Evolutionary conservation across 345 rosid species (phyloP).

Genomic region (Salix suchowensis): DNA sequence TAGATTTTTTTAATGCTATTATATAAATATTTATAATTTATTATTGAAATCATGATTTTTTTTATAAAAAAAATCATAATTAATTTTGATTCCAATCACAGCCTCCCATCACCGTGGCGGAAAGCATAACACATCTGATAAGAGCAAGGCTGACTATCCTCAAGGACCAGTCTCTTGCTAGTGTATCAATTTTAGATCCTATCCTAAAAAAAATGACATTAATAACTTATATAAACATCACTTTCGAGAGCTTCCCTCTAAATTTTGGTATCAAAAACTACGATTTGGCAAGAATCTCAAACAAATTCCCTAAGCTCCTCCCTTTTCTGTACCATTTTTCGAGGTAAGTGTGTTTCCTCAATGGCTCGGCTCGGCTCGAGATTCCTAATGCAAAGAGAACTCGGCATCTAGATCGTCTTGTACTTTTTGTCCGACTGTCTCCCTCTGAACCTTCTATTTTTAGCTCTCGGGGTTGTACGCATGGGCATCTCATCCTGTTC

Average conservation of each 20-base stretch:
- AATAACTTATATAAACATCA: constrained; percentile 4
- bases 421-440: constrained; percentile 33
- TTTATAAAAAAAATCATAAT: too few species aligned
- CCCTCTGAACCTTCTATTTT: constrained; percentile 13
- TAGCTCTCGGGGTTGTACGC: constrained; percentile 2
- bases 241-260: background rate
- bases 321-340: background rate
- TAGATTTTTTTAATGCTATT: too few species aligned
- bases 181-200: too few species aligned
- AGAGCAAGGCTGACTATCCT: too few species aligned
- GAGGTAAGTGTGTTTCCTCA: background rate
- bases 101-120: too few species aligned
- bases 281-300: background rate
- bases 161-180: too few species aligned
- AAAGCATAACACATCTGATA: too few species aligned
- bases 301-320: background rate
- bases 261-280: background rate
- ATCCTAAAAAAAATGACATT: background rate
- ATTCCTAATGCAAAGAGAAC: background rate
- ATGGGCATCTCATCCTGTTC: constrained; percentile 21
- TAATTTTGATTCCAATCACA: too few species aligned
- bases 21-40: too few species aligned
- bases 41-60: too few species aligned
- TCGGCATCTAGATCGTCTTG: constrained; percentile 32
- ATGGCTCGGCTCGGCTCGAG: background rate